Base-by-base conservation (phyloP, 768 basidiomycete species). In the Kockovaella imperatae region DNA sequence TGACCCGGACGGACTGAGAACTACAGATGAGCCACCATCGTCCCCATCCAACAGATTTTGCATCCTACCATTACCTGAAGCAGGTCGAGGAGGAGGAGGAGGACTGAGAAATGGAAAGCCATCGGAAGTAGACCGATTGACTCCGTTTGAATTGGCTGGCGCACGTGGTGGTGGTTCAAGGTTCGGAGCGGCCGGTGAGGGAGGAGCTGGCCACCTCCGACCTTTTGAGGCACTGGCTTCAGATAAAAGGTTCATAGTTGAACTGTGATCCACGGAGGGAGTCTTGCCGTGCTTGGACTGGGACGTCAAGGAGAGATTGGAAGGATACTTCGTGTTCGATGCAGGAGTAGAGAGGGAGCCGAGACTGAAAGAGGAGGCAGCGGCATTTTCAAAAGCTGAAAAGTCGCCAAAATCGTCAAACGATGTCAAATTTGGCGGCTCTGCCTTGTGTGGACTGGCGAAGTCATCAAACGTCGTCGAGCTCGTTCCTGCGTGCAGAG, bases 391-490 rank as follows among this genome's bases (percentile, higher is more conserved):
- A 35, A 68, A 62, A 0, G 55, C 54, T 18, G 60, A 53, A 51
- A 72, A 73, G 49, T 72, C 71, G 24, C 62, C 72, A 56, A 73
- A 72, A 46, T 72, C 72, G 42, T 65, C 71, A 41, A 72, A 70
- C 17, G 50, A 23, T 1, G 50, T 44, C 11, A 31, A 42, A 7
- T 39, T 45, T 23, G 8, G 23, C 35, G 39, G 4, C 20, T 18
- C 24, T 36, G 53, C 32, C 17, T 51, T 50, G 42, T 42, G 54
- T 1, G 72, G 61, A 25, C 67, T 61, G 8, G 58, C 54, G 42
- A 70, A 71, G 42, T 70, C 68, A 49, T 72, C 54, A 21, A 50
- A 45, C n/a, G 38, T 21, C 24, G 31, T 32, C 31, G 31, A 32
- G 10, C 25, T 35, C 17, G 14, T 15, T 20, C 3, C 4, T 5